These are phyloP conservation scores for Sporothrix inflata DNA, from an alignment of 2,329 filamentous ascomycete genomes.

Conservation along the genomic window DNA sequence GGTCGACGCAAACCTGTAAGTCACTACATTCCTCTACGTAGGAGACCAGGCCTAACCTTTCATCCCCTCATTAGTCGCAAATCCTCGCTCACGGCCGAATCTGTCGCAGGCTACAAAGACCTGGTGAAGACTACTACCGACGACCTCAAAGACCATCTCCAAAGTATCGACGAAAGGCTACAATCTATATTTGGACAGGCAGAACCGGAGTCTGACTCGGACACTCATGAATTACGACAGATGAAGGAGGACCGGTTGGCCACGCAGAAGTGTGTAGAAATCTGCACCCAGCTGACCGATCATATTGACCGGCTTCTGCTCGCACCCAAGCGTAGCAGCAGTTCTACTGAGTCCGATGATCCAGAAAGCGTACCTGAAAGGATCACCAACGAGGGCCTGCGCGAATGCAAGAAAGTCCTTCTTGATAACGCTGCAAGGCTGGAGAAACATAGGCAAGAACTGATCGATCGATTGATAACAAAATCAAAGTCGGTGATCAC, in stretches of 20 bases:
- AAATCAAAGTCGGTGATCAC: conserved; percentile 13
- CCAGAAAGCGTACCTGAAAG: conserved; percentile 12
- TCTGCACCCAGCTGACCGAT: conserved; percentile 14
- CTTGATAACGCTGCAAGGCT: conserved; percentile 10
- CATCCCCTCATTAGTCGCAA: conserved; percentile 12
- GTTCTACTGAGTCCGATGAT: conserved; percentile 6
- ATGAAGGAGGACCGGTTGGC: conserved; percentile 11
- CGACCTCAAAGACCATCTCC: conserved; percentile 20
- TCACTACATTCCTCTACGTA: conserved; percentile 4
- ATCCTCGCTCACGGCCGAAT: conserved; percentile 7
- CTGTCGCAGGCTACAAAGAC: conserved; percentile 10
- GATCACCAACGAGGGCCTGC: conserved; percentile 18
- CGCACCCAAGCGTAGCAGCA: not conserved
- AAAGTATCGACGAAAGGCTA: conserved; percentile 4
- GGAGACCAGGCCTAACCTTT: not conserved
- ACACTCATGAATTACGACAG: conserved; percentile 11
- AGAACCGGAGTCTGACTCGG: not conserved
- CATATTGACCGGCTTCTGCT: conserved; percentile 17
- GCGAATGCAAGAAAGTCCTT: conserved; percentile 18
- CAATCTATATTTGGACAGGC: conserved; percentile 10
- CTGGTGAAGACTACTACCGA: conserved; percentile 15
- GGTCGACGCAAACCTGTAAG: conserved; percentile 13
- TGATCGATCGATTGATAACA: conserved; percentile 6
- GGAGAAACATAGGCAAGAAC: conserved; percentile 12
- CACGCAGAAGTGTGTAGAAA: conserved; percentile 12